These are phyloP conservation scores for Brassica balearica DNA, from an alignment of 441 rosid species.

Conservation along the genomic window DNA sequence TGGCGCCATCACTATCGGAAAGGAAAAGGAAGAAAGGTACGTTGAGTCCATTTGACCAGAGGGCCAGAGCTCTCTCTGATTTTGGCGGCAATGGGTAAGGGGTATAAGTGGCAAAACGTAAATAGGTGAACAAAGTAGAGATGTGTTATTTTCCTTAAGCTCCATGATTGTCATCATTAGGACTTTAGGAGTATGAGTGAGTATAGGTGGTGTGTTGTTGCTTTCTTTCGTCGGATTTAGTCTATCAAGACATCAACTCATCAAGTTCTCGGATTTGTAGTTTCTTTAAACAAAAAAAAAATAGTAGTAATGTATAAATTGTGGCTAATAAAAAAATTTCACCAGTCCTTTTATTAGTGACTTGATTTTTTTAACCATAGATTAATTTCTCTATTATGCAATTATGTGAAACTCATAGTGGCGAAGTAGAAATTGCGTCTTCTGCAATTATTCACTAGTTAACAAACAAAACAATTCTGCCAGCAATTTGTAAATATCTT, in stretches of 20 bases:
- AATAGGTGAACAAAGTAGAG: constrained; percentile 30
- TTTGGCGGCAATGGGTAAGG: constrained; percentile 40
- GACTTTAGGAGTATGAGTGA: constrained; percentile 12
- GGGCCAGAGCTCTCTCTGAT: constrained; percentile 27
- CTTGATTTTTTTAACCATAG: not conserved
- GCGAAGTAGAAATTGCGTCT: not conserved
- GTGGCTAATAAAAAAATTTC: not conserved
- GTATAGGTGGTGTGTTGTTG: constrained; percentile 34
- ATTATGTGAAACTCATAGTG: not conserved
- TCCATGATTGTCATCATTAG: constrained; percentile 43
- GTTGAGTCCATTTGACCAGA: constrained; percentile 41
- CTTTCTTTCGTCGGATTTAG: constrained; percentile 17
- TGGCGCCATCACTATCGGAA: constrained; percentile 41
- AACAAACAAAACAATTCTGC: too few species aligned
- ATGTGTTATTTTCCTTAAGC: constrained; percentile 43
- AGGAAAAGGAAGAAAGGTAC: constrained; percentile 37
- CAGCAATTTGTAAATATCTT: too few species aligned
- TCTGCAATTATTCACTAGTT: not conserved
- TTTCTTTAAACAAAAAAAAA: not conserved
- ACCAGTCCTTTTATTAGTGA: not conserved
- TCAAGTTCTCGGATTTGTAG: not conserved
- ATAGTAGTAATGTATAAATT: not conserved
- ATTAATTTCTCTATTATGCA: not conserved
- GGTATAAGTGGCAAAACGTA: constrained; percentile 23
- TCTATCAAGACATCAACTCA: not conserved